Conservation (phyloP, 2,329 filamentous ascomycete species). For the Venturiaceae sp. region DNA sequence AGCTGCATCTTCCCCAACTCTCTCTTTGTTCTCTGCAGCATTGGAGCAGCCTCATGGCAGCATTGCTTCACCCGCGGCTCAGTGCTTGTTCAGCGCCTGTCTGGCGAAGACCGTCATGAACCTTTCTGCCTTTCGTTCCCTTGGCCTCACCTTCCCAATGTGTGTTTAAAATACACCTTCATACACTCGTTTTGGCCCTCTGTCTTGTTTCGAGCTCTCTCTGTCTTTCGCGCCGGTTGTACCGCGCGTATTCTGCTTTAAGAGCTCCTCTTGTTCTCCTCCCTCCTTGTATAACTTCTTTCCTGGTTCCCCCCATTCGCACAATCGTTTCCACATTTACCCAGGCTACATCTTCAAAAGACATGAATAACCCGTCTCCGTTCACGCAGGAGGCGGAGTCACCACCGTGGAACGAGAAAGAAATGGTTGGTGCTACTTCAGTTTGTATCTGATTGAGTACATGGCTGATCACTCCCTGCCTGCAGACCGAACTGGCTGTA, state of each 20-base stretch:
- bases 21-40: constrained; percentile 3
- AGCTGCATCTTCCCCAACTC: constrained; percentile 1
- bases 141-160: not conserved
- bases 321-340: not conserved
- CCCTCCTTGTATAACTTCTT: not conserved
- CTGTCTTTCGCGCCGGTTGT: constrained; percentile 8
- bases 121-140: constrained; percentile 5
- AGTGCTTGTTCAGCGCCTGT: constrained; percentile 5
- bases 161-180: not conserved
- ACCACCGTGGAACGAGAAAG: constrained; percentile 1
- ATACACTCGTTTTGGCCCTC: constrained; percentile 7
- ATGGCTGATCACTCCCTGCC: not conserved
- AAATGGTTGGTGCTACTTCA: constrained; percentile 2
- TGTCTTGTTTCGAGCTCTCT: constrained; percentile 1
- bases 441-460: not conserved
- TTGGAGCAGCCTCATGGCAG: constrained; percentile 4
- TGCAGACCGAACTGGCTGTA: constrained; percentile 4
- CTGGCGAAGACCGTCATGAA: constrained; percentile 6
- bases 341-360: not conserved
- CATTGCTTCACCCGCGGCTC: not conserved
- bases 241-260: constrained; percentile 4
- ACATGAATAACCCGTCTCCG: not conserved
- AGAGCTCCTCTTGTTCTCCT: not conserved
- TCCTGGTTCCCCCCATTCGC: not conserved
- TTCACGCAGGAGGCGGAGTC: not conserved